Base-by-base conservation (phyloP, 2,329 filamentous ascomycete species). In the Neofusicoccum sp. region DNA sequence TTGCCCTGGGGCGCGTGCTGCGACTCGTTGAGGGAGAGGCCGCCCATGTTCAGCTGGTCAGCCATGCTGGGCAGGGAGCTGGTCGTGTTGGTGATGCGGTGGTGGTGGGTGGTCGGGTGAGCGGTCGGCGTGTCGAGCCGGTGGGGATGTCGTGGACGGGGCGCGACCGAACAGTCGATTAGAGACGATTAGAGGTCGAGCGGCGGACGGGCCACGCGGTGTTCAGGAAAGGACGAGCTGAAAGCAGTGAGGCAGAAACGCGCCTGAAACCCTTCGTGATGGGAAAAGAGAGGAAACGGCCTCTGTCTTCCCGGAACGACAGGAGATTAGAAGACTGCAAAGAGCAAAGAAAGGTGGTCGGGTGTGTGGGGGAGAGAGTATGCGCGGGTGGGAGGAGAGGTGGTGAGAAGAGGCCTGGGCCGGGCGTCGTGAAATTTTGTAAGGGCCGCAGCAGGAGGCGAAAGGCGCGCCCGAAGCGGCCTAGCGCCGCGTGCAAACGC, bases 41-140 rank as follows among this genome's bases (percentile, higher is more conserved):
- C 86, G 74, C 83, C 84, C 85, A 93, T 92, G 82, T 91, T 91
- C 71, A 95, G 84, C 82, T 93, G 88, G 72, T 91, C 89, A 76
- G 89, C 89, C 89, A 92, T 92, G 73, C 77, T 88, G 47, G 58
- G 31, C 79, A 63, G 56, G 16, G 28, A 31, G 45, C 8, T 38
- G 40, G 8, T 24, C 14, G 47, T 41, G 49, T 28, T 30, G 58
- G 5, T n/a, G 51, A 9, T 33, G 16, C n/a, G 12, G 38, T 44
- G 20, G 20, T 20, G 20, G 20, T 20, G 20, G 1, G 20, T 20
- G 20, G 20, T 20, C 20, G 20, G 20, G 20, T 20, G 20, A 20
- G 20, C 20, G 20, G 47, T 36, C 31, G 28, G 58, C n/a, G 47
- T 16, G 26, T 40, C 24, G 44, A 38, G 41, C 56, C 11, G 11